Evolutionary conservation across 768 basidiomycete genomes (phyloP).

Genomic region (Cystobasidium onofrii): DNA sequence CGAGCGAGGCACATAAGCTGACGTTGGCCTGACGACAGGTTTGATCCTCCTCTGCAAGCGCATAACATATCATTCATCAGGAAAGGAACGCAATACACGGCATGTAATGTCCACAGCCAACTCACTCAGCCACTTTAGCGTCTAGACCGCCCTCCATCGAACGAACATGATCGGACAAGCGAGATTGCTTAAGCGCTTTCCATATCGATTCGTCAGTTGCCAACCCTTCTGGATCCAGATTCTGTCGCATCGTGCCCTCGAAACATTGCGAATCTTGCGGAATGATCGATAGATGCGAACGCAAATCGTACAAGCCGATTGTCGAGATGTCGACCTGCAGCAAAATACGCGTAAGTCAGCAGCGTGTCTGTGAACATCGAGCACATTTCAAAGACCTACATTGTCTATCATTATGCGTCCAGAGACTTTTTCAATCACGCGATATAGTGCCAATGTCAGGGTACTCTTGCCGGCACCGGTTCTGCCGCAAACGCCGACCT

Average conservation of each 20-base stretch:
- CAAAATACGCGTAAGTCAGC: not conserved
- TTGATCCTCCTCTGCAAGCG: constrained; percentile 29
- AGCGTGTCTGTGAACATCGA: not conserved
- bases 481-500: constrained; percentile 67
- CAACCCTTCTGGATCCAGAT: constrained; percentile 75
- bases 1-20: constrained; percentile 35
- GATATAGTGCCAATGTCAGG: constrained; percentile 49
- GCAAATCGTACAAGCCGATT: constrained; percentile 40
- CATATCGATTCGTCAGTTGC: constrained; percentile 75
- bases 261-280: constrained; percentile 52
- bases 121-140: constrained; percentile 25
- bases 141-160: constrained; percentile 32
- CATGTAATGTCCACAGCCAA: not conserved
- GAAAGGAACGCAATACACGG: no score
- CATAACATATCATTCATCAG: no score
- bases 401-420: constrained; percentile 60
- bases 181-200: constrained; percentile 65
- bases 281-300: constrained; percentile 55
- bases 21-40: constrained; percentile 32
- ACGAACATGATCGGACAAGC: constrained; percentile 37
- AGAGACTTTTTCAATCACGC: constrained; percentile 55
- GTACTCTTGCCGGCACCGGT: constrained; percentile 49
- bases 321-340: constrained; percentile 48
- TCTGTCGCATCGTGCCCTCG: constrained; percentile 60
- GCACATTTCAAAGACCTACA: constrained; percentile 12